Conservation (phyloP, 2,329 filamentous ascomycete genomes). For the Penicillium occitanis region DNA sequence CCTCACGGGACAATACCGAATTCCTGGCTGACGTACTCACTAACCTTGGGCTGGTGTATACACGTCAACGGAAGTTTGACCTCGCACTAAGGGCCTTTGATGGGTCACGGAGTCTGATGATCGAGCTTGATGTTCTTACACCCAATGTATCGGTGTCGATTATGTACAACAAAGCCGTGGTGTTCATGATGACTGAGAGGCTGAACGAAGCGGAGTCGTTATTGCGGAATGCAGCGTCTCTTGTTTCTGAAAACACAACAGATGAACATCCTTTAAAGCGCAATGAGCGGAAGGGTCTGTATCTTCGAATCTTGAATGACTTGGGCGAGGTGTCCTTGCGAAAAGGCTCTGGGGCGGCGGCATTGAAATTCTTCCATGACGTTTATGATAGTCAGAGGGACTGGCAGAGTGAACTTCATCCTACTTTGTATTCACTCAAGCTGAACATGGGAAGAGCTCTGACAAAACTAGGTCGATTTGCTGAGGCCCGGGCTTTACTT, state of each 20-base stretch:
- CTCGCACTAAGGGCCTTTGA: background rate
- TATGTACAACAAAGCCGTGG: background rate
- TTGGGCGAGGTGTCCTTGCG: background rate
- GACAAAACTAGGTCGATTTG: background rate
- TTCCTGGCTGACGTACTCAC: background rate
- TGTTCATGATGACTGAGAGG: background rate
- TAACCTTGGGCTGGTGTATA: background rate
- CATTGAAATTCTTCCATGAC: background rate
- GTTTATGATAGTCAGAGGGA: background rate
- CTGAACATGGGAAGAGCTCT: conserved; percentile 11
- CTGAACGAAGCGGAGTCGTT: background rate
- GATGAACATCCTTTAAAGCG: background rate
- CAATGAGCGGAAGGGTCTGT: background rate
- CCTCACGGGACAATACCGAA: background rate
- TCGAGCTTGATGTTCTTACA: background rate
- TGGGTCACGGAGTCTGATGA: background rate
- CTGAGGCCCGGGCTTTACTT: background rate
- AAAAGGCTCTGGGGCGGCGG: background rate
- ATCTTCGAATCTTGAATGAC: background rate
- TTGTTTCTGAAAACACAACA: background rate
- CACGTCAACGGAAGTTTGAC: background rate
- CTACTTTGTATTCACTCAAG: background rate
- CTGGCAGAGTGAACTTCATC: background rate
- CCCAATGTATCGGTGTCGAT: background rate
- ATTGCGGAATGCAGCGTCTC: background rate